Base-by-base conservation (phyloP, 129 eudicot species). In the Smallanthus sonchifolius region DNA sequence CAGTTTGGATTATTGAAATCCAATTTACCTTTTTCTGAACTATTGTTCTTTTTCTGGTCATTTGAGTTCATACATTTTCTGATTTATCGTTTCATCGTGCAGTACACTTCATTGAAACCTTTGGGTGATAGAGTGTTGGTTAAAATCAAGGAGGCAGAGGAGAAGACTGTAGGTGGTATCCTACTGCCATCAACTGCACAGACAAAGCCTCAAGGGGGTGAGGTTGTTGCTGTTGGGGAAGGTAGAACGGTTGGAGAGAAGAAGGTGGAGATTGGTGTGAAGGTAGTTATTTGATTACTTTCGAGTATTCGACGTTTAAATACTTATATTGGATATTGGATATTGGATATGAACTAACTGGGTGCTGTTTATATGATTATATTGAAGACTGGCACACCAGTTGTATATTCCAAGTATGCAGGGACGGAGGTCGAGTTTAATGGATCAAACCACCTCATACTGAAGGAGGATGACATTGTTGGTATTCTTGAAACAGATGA, bases 401-500 rank as follows among this genome's bases (percentile, higher is more conserved):
- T 92, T 34, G 89, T 92, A 40, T 92, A 92, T 57, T 92, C 97
- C 79, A 92, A 89, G 82, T 92, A 92, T 79, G 87, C 97, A 3
- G 97, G 97, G 37, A 92, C 97, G 2, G 97, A 92, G 75, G 82
- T 92, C 6, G 90, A 89, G 69, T 92, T 92, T 47, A 77, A 89
- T 43, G 97, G 97, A n/a, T 15, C 91, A 45, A 85, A 77, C 48
- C 97, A 92, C 79, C 87, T 92, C 36, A 78, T 92, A 65, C 40
- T 92, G 80, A 89, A 89, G 83, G 97, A 89, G 78, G 97, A 92
- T 44, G 97, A 92, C 69, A 89, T 92, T 82, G 89, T 92, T 76
- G 97, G 97, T 32, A 74, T 86, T 65, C 96, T 92, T 74, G 97
- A 92, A 9, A 87, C 94, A 0, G 96, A 92, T 40, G 97, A 92